Percentiles rank a stretch among this genome's conserved stretches.
Conservation (phyloP, 2,329 filamentous ascomycete species). For the Ophiognomonia clavigignenti-juglandacearum region DNA sequence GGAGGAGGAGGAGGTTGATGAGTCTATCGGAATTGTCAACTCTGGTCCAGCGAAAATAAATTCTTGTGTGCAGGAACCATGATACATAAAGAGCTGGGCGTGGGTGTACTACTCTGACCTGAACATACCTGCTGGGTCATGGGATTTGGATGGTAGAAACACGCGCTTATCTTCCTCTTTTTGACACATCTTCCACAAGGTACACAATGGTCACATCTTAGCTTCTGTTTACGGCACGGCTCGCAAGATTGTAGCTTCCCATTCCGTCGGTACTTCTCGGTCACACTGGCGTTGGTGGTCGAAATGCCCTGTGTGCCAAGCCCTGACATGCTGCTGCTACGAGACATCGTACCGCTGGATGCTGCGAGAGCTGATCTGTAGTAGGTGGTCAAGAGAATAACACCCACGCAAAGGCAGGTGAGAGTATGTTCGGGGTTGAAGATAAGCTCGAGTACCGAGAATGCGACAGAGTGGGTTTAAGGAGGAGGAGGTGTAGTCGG, state of each 20-base stretch:
- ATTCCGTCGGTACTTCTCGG: constrained; percentile 29
- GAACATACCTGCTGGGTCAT: constrained; percentile 23
- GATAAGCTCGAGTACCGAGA: background rate
- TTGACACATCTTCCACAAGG: constrained; percentile 29
- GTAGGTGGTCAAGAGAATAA: too few relatives aligned
- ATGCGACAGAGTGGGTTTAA: background rate
- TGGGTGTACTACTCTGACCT: background rate
- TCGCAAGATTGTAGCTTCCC: constrained; percentile 31
- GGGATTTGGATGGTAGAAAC: constrained; percentile 30
- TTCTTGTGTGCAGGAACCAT: too few relatives aligned
- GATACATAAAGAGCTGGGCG: background rate
- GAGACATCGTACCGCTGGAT: constrained; percentile 5
- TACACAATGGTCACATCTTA: constrained; percentile 31
- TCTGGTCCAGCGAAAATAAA: background rate
- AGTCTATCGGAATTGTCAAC: constrained; percentile 15
- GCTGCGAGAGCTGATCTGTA: too few relatives aligned
- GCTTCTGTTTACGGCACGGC: constrained; percentile 29
- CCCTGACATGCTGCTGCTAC: constrained; percentile 20
- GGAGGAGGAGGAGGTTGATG: constrained; percentile 15
- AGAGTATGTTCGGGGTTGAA: too few relatives aligned
- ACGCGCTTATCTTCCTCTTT: constrained; percentile 24
- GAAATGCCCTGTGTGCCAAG: constrained; percentile 1
- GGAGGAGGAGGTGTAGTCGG: background rate
- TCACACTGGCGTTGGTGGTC: constrained; percentile 20
- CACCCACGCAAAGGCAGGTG: too few relatives aligned